Percentiles rank a stretch among this genome's conserved stretches.
phyloP scores from a whole-genome alignment of 78 protist genomes.

The Tieghemostelium lacteum region DNA sequence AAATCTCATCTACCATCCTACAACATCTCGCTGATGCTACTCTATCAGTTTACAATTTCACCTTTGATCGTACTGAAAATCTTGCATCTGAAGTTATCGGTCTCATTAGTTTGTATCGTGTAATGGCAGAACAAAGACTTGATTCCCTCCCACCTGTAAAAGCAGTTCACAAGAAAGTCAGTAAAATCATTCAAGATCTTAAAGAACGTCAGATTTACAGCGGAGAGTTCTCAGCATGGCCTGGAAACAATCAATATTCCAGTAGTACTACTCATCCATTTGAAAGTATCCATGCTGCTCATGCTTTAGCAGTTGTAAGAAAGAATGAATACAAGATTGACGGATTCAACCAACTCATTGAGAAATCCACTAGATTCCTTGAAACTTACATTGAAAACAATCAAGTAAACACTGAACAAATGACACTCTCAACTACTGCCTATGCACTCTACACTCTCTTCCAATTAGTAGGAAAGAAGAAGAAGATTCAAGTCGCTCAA shows the following conservation, averaged over 20 bases:
- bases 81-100: constrained; percentile 36
- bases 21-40: constrained; percentile 55
- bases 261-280: constrained; percentile 11
- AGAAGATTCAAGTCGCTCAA: constrained; percentile 8
- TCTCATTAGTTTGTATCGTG: constrained; percentile 10
- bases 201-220: constrained; percentile 21
- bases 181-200: not conserved
- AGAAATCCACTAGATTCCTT: constrained; percentile 13
- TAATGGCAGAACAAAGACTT: constrained; percentile 34
- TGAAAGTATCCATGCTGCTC: constrained; percentile 53
- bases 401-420: constrained; percentile 2
- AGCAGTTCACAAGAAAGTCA: constrained; percentile 16
- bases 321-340: constrained; percentile 31
- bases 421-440: constrained; percentile 1
- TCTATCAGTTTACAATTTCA: constrained; percentile 1
- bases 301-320: constrained; percentile 33
- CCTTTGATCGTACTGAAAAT: constrained; percentile 63
- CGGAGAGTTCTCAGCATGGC: constrained; percentile 57
- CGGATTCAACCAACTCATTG: not conserved
- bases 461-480: constrained; percentile 25
- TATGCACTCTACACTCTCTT: constrained; percentile 40
- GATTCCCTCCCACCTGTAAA: constrained; percentile 12
- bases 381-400: constrained; percentile 10
- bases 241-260: not conserved
- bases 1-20: constrained; percentile 44